These are phyloP conservation scores for Fusarium bactridioides DNA, from an alignment of 2,329 filamentous ascomycete genomes.

Conservation along the genomic window DNA sequence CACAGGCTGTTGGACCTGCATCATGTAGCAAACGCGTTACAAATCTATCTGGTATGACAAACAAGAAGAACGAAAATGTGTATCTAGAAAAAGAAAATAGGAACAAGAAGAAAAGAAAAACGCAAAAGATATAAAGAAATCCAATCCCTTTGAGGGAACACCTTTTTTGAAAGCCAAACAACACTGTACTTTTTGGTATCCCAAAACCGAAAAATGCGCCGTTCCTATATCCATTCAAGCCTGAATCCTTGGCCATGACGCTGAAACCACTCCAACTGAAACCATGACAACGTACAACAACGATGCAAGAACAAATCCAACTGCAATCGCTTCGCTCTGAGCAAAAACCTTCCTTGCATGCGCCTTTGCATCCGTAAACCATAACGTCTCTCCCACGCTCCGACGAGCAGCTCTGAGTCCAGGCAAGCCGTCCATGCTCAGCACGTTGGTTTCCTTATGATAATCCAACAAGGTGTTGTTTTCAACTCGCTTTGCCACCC, in stretches of 20 bases:
- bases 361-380: conserved; percentile 50
- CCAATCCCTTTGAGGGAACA: conserved; percentile 10
- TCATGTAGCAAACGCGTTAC: conserved; percentile 30
- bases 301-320: conserved; percentile 46
- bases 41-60: conserved; percentile 38
- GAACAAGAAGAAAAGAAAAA: not conserved
- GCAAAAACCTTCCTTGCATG: conserved; percentile 37
- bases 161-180: conserved; percentile 30
- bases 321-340: conserved; percentile 45
- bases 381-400: conserved; percentile 57
- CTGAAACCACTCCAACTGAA: conserved; percentile 32
- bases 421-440: conserved; percentile 66
- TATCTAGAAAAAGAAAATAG: conserved; percentile 13
- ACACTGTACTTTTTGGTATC: conserved; percentile 39
- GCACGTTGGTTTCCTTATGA: conserved; percentile 62
- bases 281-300: conserved; percentile 43
- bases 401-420: conserved; percentile 63
- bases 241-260: conserved; percentile 23
- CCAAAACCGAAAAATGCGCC: conserved; percentile 34
- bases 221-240: conserved; percentile 33
- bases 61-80: conserved; percentile 17
- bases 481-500: conserved; percentile 57
- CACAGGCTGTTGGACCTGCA: conserved; percentile 36
- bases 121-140: not conserved
- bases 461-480: conserved; percentile 62